Evolutionary conservation across 2,329 filamentous ascomycete species (phyloP), one percentile per base, ranked within the genome.

Genomic region (Calonectria fujianensis): DNA sequence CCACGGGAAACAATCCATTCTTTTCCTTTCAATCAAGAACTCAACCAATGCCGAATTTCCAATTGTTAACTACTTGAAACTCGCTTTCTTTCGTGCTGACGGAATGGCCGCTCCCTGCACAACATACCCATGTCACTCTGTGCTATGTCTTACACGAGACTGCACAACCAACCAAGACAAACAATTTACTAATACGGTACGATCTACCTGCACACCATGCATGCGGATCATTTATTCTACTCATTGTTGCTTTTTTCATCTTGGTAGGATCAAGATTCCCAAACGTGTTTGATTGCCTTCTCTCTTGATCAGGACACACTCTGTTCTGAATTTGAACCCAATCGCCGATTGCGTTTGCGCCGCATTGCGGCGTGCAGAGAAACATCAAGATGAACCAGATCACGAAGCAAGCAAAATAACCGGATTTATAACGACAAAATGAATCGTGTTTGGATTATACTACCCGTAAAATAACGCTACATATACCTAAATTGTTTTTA

Each of bases 401-500:
- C 31, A 57, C 29, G 18, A 20, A 20, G 27, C 24, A 41, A 18
- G 18, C 41, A 20, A n/a, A 24, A 7, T 10, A 20, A 8, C 6
- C 35, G 41, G 8, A 7, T 41, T 29, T 1, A 20, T 3, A 3
- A 61, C n/a, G 37, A 41, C 57, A 63, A 63, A 41, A 41, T 5
- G 13, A 16, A 63, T 18, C 35, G 13, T 63, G 31, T 16, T 63
- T 27, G 35, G 8, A 71, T 75, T 75, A 66, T 69, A 37, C 35
- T 45, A 63, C 57, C 31, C 51, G 16, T 32, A 27, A 48, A 48
- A 45, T 37, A 74, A 69, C 10, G 39, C 27, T 69, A 50, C 27
- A 65, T 51, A 51, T 73, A 50, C 50, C 52, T 68, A 76, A 72
- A n/a, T 73, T 68, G 29, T 68, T 41, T 63, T 41, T 69, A 48